Evolutionary conservation across 192 early-diverging fungal species (phyloP), one percentile per base, ranked within the genome.

Genomic region (Entomortierella parvispora): DNA sequence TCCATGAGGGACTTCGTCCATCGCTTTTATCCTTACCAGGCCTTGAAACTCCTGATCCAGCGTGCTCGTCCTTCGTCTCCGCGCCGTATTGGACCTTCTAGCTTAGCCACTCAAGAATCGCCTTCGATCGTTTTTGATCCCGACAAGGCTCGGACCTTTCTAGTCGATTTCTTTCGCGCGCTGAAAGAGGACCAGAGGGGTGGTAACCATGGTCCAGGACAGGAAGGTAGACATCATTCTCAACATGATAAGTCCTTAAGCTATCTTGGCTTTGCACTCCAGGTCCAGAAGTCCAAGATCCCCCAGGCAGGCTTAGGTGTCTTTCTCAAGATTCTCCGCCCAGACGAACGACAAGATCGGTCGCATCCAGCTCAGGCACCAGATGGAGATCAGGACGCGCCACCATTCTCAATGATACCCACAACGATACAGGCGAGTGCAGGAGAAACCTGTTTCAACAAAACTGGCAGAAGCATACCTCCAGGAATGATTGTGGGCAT

Each of bases 1-100:
- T 4, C 33, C 4, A 71, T 72, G 70, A 53, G 70, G 34, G 70
- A 72, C 50, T 72, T 72, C 54, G 37, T 72, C n/a, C 62, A 72
- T 43, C 70, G 70, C 2, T 49, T 72, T 12, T 72, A 72, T 31
- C 70, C 70, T 0, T 72, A 72, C 56, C 70, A 72, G 32, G 49
- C 56, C 6, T 10, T 72, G 45, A 72, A 65, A 31, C 48, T 72
- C 1, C 48, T 72, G 55, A 33, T 72, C 7, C 62, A 65, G 23
- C 45, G 62, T 8, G 20, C 28, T 2, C 29, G 56, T 7, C 23
- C 56, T 33, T 22, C n/a, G n/a, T n/a, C 14, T 8, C 42, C 3
- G 3, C 31, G 10, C 59, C 43, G 37, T 40, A 40, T 40, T 40
- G 37, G 37, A 5, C 37, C 37, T 40, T 5, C 45, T 32, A 3